Evolutionary conservation across 176 grass and related monocot species (phyloP).

Genomic region (Aechmea fasciata): DNA sequence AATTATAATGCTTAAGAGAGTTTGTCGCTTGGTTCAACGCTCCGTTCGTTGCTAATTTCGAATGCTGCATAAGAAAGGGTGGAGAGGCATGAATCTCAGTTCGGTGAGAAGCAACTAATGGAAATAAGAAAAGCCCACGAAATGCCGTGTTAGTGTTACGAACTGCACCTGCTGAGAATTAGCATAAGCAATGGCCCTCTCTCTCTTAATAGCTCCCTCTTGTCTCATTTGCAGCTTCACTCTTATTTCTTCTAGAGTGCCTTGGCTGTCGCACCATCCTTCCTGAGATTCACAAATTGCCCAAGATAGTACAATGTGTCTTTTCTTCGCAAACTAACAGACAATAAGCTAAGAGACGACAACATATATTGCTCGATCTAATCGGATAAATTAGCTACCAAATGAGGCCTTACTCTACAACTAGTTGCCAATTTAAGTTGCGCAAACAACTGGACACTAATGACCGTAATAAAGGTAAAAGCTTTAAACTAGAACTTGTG

Average conservation of each 20-base stretch:
- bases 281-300: slow-evolving; percentile 34
- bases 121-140: neutral
- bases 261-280: slow-evolving; percentile 90
- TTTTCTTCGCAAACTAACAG: neutral
- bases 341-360: too few species aligned
- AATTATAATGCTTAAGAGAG: slow-evolving; percentile 41
- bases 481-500: too few species aligned
- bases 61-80: slow-evolving; percentile 35
- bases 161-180: slow-evolving; percentile 43
- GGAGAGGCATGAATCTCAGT: neutral
- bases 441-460: too few species aligned
- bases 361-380: too few species aligned
- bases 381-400: neutral
- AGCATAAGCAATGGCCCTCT: slow-evolving; percentile 70
- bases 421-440: too few species aligned
- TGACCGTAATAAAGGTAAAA: too few species aligned
- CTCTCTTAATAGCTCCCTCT: slow-evolving; percentile 75
- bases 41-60: slow-evolving; percentile 27
- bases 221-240: slow-evolving; percentile 79
- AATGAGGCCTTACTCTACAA: neutral
- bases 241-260: slow-evolving; percentile 67
- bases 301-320: neutral
- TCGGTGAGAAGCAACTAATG: neutral
- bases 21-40: slow-evolving; percentile 29
- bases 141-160: slow-evolving; percentile 25